Base-by-base conservation (phyloP, 495 filamentous ascomycete species). In the Clavariopsis aquatica region DNA sequence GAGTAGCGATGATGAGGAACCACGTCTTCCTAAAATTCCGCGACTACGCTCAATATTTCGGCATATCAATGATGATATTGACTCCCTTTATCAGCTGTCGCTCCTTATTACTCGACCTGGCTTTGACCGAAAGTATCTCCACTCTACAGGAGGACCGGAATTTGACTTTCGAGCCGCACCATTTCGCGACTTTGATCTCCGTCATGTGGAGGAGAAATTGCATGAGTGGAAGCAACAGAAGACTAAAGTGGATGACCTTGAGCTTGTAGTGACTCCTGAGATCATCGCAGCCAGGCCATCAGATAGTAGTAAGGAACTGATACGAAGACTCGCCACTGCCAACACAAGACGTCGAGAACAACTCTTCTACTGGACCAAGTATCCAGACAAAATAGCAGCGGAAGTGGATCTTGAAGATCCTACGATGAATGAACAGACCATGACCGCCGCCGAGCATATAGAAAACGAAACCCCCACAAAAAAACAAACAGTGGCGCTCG, bases 341-440 rank as follows among this genome's bases (percentile, higher is more conserved):
- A 62, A 62, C 27, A 62, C 60, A 6, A 41, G 23, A 55, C 60
- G 51, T 17, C 49, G 60, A 15, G 49, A 62, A 23, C 60, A 62
- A 36, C 49, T 62, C 9, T 34, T 53, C 22, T 47, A 62, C 27
- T 62, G 60, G 60, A 41, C 51, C 1, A 34, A 15, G 19, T 34
- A 47, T 52, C 60, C 60, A 8, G 49, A 62, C 17, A n/a, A 54
- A 29, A 19, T 36, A 19, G 31, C 1, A n/a, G n/a, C n/a, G n/a
- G n/a, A n/a, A n/a, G n/a, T n/a, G n/a, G n/a, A n/a, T n/a, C n/a
- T n/a, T n/a, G n/a, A n/a, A n/a, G n/a, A n/a, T n/a, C n/a, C n/a
- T n/a, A n/a, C n/a, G n/a, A n/a, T n/a, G n/a, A n/a, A n/a, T n/a
- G n/a, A n/a, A n/a, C n/a, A n/a, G n/a, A n/a, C n/a, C n/a, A n/a